Base-by-base conservation (phyloP, 768 basidiomycete genomes). In the Dacryopinax primogenitus region DNA sequence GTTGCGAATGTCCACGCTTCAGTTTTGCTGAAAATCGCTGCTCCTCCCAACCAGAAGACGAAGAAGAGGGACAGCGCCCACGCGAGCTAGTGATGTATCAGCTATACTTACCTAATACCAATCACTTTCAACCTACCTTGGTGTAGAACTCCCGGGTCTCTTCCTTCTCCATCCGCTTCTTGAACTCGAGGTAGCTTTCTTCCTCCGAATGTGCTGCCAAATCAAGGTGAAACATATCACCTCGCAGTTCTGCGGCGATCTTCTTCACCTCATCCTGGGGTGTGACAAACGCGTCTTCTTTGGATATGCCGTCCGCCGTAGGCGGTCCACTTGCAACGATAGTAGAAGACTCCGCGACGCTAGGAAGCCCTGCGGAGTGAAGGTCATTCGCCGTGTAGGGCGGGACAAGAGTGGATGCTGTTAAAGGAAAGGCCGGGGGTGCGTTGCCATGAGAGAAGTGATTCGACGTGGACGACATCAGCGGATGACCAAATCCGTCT, bases 11-110 rank as follows among this genome's bases (percentile, higher is more conserved):
- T 45, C 88, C 88, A 91, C 0, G 75, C 75, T 72, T 91, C 88
- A 0, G 87, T 88, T 18, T 72, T 71, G 71, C 75, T 79, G 68
- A 91, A 91, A 44, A 90, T 83, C 0, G 77, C 79, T 2, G 86
- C 81, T 2, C 89, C 88, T n/a, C 81, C 76, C 70, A 83, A 77
- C 90, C 90, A 92, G 76, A 92, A 92, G 23, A 81, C 68, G 23
- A 89, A 71, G 74, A 92, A 91, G 35, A 87, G 69, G 0, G 72
- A 58, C 76, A 83, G 82, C 0, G 86, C 84, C 21, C 87, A 74
- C 9, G 13, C 11, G 18, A 58, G 26, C 51, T 58, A 58, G 12
- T 13, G 18, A 58, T 30, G 30, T 11, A 6, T 7, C 18, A 30
- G 9, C 4, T 3, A 18, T 11, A 58, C 26, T 18, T 28, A 58